Percentiles rank a stretch among this genome's conserved stretches.
Evolutionary conservation across 176 grass and related monocot species (phyloP).

Genomic region (Oryza punctata): DNA sequence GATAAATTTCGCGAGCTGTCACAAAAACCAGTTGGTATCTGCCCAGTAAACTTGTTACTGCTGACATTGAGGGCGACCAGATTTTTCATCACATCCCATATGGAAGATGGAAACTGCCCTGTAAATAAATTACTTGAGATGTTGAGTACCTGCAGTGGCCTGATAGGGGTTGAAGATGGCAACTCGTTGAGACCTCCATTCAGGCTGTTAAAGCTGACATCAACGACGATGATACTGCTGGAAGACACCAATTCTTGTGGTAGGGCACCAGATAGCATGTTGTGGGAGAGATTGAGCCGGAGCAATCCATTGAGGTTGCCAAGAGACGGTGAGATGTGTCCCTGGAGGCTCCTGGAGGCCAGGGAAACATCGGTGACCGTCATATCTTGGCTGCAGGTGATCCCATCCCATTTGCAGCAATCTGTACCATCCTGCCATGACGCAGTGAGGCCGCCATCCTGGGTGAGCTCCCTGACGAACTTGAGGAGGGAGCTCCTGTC

Average conservation of each 20-base stretch:
- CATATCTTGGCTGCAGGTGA: background rate
- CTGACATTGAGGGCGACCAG: conserved; percentile 27
- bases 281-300: conserved; percentile 30
- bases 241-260: background rate
- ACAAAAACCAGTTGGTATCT: background rate
- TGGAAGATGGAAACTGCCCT: background rate
- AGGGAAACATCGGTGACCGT: background rate
- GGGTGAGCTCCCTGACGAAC: conserved; percentile 17
- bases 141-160: conserved; percentile 30
- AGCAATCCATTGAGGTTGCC: conserved; percentile 15
- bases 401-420: conserved; percentile 49
- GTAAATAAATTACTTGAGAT: conserved; percentile 29
- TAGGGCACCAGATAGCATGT: conserved; percentile 9
- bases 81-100: background rate
- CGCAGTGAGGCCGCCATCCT: background rate
- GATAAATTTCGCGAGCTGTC: background rate
- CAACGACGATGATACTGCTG: background rate
- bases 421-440: conserved; percentile 12
- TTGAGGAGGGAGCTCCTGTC: conserved; percentile 38
- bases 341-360: background rate
- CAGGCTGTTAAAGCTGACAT: conserved; percentile 34
- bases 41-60: conserved; percentile 35
- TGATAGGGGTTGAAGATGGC: background rate
- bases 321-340: background rate
- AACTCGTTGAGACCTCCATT: background rate